Percentiles rank a stretch among this genome's conserved stretches.
Evolutionary conservation across 768 basidiomycete genomes (phyloP).

Genomic region (Neoboletus subvelutipes): DNA sequence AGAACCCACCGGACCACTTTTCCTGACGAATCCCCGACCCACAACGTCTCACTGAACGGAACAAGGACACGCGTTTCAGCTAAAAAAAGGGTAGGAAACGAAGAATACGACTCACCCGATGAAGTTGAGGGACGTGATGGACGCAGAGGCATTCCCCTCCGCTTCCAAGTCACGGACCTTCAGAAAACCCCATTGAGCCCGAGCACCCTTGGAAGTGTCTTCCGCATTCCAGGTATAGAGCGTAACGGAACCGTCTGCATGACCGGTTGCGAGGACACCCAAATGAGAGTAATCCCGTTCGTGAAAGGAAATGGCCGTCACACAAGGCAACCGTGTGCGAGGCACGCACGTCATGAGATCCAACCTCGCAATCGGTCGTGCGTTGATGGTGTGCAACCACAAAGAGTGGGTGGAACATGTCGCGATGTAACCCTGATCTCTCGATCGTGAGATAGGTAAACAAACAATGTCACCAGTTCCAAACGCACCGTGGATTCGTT

Average conservation of each 20-base stretch:
- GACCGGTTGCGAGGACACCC: slow-evolving; percentile 80
- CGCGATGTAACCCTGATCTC: slow-evolving; percentile 79
- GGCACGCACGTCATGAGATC: slow-evolving; percentile 52
- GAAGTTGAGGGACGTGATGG: slow-evolving; percentile 79
- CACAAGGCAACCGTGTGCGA: slow-evolving; percentile 44
- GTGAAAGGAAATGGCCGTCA: slow-evolving; percentile 82
- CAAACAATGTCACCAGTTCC: no score
- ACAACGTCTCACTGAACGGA: slow-evolving; percentile 22
- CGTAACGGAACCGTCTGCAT: slow-evolving; percentile 70
- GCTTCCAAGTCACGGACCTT: slow-evolving; percentile 67
- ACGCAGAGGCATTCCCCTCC: slow-evolving; percentile 37
- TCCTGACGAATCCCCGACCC: slow-evolving; percentile 27
- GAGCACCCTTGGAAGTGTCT: slow-evolving; percentile 62
- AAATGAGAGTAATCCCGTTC: slow-evolving; percentile 82
- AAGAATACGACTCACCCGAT: slow-evolving; percentile 53
- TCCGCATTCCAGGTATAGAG: slow-evolving; percentile 86
- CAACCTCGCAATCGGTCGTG: slow-evolving; percentile 67
- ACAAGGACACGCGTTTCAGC: background rate
- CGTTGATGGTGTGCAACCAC: slow-evolving; percentile 86
- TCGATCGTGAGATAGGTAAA: slow-evolving; percentile 1
- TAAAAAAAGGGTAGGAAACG: background rate
- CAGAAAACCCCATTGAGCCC: slow-evolving; percentile 73
- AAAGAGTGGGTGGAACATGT: slow-evolving; percentile 72
- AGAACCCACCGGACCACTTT: slow-evolving; percentile 25
- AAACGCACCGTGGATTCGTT: slow-evolving; percentile 81